Evolutionary conservation across 805 yeast genomes (phyloP).

Genomic region (Priceomyces haplophilus): DNA sequence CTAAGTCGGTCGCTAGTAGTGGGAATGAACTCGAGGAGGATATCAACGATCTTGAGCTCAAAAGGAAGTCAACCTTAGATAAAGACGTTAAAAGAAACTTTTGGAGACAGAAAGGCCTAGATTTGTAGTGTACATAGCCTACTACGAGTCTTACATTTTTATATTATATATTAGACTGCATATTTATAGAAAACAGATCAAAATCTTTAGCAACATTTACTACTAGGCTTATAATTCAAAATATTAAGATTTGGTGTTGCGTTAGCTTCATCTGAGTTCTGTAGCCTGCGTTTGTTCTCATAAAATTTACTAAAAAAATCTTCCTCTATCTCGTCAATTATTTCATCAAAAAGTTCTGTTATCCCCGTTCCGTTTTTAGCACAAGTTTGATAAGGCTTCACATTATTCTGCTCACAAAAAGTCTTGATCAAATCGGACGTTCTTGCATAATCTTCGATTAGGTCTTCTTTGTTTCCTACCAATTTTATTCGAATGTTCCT

Average conservation of each 20-base stretch:
- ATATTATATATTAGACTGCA: neutral
- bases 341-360: slow-evolving; percentile 28
- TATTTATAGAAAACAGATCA: too few relatives aligned
- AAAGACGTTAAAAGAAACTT: slow-evolving; percentile 36
- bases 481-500: slow-evolving; percentile 38
- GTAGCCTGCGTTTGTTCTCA: slow-evolving; percentile 9
- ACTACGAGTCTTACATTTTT: neutral
- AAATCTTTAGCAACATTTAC: neutral
- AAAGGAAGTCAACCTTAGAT: slow-evolving; percentile 22
- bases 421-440: slow-evolving; percentile 6
- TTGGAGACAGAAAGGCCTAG: slow-evolving; percentile 44
- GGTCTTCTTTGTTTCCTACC: slow-evolving; percentile 84
- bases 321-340: slow-evolving; percentile 31
- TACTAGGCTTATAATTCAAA: neutral
- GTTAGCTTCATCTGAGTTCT: slow-evolving; percentile 1
- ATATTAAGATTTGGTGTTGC: neutral
- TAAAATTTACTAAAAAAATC: slow-evolving; percentile 22
- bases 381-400: slow-evolving; percentile 46
- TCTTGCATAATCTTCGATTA: slow-evolving; percentile 30
- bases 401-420: slow-evolving; percentile 16
- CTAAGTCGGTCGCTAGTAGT: slow-evolving; percentile 22
- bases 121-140: slow-evolving; percentile 14
- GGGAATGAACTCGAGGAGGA: slow-evolving; percentile 17
- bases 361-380: slow-evolving; percentile 73
- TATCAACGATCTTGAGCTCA: slow-evolving; percentile 10